Evolutionary conservation across 2,329 filamentous ascomycete genomes (phyloP).

Genomic region (Pestalotiopsis sp.): DNA sequence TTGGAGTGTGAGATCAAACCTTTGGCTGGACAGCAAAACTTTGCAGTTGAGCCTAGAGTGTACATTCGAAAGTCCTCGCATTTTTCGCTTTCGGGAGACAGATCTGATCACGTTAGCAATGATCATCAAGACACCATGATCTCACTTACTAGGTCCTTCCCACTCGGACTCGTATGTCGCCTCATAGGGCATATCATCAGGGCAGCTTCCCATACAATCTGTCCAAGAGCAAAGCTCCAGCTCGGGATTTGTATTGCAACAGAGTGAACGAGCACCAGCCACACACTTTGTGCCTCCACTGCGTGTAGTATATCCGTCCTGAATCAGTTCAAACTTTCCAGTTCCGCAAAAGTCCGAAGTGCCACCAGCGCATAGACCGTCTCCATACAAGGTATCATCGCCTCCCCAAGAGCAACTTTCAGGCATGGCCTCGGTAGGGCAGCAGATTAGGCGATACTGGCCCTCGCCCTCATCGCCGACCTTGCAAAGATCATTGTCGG

Average conservation of each 20-base stretch:
- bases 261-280: conserved; percentile 1
- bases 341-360: neutral
- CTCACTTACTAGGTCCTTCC: neutral
- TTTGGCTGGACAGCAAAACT: neutral
- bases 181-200: neutral
- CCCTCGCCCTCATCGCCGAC: neutral
- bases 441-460: neutral
- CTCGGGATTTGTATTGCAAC: neutral
- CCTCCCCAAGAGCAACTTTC: neutral
- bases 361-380: conserved; percentile 1
- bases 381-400: neutral
- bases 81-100: neutral
- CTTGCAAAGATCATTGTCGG: neutral
- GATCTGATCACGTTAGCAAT: neutral
- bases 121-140: neutral
- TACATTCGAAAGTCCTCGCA: neutral
- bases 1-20: neutral
- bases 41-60: neutral
- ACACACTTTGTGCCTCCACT: neutral
- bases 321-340: conserved; percentile 1
- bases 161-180: neutral
- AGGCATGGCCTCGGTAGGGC: neutral
- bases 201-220: neutral
- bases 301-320: neutral
- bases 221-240: conserved; percentile 2